Evolutionary conservation across 2,329 filamentous ascomycete species (phyloP), one percentile per base, ranked within the genome.

Genomic region (Penicillium freii): DNA sequence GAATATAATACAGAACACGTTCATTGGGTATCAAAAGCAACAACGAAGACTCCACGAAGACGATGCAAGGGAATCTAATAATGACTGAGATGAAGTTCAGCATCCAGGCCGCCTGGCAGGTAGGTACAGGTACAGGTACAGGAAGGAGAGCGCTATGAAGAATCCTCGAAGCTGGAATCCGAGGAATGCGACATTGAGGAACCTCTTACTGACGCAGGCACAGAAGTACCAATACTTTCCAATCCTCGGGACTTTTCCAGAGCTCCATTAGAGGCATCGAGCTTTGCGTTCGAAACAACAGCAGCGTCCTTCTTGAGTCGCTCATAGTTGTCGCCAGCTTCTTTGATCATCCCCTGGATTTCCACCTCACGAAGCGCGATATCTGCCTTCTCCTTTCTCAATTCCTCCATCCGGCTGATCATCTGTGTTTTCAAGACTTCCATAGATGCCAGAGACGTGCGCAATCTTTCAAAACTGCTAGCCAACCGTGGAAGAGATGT

Each of bases 291-390:
- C 4, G 67, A 64, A n/a, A 62, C 64, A 36, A 70, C 56, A 2
- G 72, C 76, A 19, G 73, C 75, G 61, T 79, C 77, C 19, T 69
- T 75, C 54, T 82, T 81, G 56, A 88, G 68, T 53, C 79, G 81
- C 65, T 87, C 82, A 69, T 88, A 91, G 61, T 84, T 82, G 59
- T 90, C 86, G 0, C 90, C 92, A 0, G 91, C 90, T 71, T 94
- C 88, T 70, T 91, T 88, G 51, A 97, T 77, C 54, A 95, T 77
- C 21, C 82, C 81, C 74, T 97, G 92, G 0, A 97, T 88, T 72
- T 94, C 90, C 5, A 80, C 82, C 74, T 96, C 90, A 57, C 91
- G 81, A 60, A 82, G 80, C 5, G 82, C 75, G 42, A 96, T 84
- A 31, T 89, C 84, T 4, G 80, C 77, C 68, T 87, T 90, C 70